phyloP scores from a whole-genome alignment of 805 yeast species.

The Priceomyces medius region DNA sequence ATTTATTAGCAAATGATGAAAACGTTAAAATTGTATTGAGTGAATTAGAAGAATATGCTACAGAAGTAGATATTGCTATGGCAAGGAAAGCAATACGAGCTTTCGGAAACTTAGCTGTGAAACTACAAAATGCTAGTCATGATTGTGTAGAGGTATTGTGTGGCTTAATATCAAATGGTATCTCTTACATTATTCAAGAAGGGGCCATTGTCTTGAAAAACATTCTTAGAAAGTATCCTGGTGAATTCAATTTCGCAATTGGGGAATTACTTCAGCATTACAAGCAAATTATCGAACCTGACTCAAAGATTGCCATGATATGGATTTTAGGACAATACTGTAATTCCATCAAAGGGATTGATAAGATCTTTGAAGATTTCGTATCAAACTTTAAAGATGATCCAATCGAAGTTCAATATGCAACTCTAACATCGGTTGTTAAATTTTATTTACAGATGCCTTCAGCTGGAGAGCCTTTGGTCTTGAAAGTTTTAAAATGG shows the following conservation, averaged over 20 bases:
- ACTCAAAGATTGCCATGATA: constrained; percentile 70
- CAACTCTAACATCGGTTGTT: constrained; percentile 70
- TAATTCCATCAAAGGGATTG: constrained; percentile 40
- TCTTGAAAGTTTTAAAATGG: constrained; percentile 57
- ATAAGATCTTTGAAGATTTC: constrained; percentile 40
- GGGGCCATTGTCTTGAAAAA: constrained; percentile 72
- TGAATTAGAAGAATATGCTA: constrained; percentile 83
- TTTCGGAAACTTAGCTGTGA: constrained; percentile 84
- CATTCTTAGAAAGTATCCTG: constrained; percentile 74
- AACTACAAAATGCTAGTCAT: constrained; percentile 59
- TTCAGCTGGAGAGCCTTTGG: constrained; percentile 50
- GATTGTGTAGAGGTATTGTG: constrained; percentile 63
- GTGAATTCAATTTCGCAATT: constrained; percentile 41
- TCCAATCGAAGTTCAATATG: constrained; percentile 68
- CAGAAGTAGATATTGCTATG: constrained; percentile 83
- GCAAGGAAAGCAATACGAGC: constrained; percentile 86
- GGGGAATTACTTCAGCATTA: constrained; percentile 29
- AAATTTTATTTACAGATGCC: constrained; percentile 65
- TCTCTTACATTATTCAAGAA: constrained; percentile 78
- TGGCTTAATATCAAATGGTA: constrained; percentile 60
- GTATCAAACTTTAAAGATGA: constrained; percentile 57
- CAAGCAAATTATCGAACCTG: constrained; percentile 64
- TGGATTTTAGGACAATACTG: constrained; percentile 85
- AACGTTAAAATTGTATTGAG: constrained; percentile 62
- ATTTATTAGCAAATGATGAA: constrained; percentile 65